Conservation (phyloP, 1,284 basidiomycete genomes). For the Ustilago trichophora region DNA sequence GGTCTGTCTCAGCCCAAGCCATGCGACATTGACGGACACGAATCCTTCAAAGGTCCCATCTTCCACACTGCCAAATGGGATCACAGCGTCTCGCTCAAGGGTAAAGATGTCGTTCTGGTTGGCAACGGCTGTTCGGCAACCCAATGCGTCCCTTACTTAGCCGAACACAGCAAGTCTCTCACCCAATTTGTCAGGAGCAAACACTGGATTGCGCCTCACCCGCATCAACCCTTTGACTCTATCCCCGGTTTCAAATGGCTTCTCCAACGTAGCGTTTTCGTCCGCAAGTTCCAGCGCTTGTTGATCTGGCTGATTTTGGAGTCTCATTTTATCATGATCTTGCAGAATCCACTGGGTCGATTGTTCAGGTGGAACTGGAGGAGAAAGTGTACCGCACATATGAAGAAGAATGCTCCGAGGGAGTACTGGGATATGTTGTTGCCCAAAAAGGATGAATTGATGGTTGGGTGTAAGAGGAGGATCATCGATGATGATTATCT, state of each 20-base stretch:
- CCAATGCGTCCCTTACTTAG: constrained; percentile 56
- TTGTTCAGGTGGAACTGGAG: constrained; percentile 47
- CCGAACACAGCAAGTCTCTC: constrained; percentile 48
- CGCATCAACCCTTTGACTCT: constrained; percentile 44
- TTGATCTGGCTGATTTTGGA: constrained; percentile 60
- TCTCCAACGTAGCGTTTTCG: constrained; percentile 37
- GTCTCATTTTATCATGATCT: constrained; percentile 52
- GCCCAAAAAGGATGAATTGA: constrained; percentile 52
- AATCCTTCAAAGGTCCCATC: constrained; percentile 58
- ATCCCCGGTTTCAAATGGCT: constrained; percentile 59
- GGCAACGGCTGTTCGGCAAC: constrained; percentile 64
- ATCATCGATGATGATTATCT: constrained; percentile 62
- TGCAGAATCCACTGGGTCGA: constrained; percentile 41
- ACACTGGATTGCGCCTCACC: constrained; percentile 58
- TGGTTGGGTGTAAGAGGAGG: constrained; percentile 60
- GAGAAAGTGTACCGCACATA: constrained; percentile 47
- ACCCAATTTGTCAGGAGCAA: constrained; percentile 62
- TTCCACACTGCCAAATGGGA: constrained; percentile 67
- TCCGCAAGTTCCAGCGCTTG: constrained; percentile 47
- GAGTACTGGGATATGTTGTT: constrained; percentile 61
- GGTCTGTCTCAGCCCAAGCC: constrained; percentile 60
- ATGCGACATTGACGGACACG: constrained; percentile 56
- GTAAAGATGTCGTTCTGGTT: constrained; percentile 65
- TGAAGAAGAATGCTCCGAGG: constrained; percentile 54
- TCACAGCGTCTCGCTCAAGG: constrained; percentile 57